Evolutionary conservation across 2,329 filamentous ascomycete genomes (phyloP), one percentile per base, ranked within the genome.

Genomic region (Aureobasidium sp.): DNA sequence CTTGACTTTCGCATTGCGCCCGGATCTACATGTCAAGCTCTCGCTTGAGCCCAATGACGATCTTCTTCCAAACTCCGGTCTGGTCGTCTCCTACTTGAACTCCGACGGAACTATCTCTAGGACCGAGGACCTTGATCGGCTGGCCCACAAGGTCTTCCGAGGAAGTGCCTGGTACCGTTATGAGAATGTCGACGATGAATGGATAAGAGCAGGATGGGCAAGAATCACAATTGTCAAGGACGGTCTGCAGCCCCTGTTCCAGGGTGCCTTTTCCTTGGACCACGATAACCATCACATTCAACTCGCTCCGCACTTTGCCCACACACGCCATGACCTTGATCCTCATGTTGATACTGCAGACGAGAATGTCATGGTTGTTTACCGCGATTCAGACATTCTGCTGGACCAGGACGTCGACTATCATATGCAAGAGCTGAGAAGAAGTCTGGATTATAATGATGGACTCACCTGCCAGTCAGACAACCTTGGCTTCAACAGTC

Each of bases 21-120:
- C 82, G 59, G 77, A 82, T 64, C 82, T 91, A 66, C 83, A 85
- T 67, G 80, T 97, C 69, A 90, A 91, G 66, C 82, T 99, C 58
- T 82, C 84, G 61, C 82, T 99, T 53, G 86, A 94, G 72, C 94
- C 94, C 4, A 97, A 97, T 72, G 85, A 96, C 77, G 90, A 97
- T 75, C 86, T 97, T 63, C 80, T 99, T 49, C 83, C 87, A 60
- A 82, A 91, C 17, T 45, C 53, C 35, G 86, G 88, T 68, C 88
- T 92, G 9, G 83, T 82, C 56, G 79, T 99, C 52, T 83, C 86
- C 42, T 87, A 91, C 70, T 74, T 96, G 45, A 85, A 81, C 60
- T 72, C 81, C 12, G 86, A 96, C 72, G 94, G 94, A 58, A 79
- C 81, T 53, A 75, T 96, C 40, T 78, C 76, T 56, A 77, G 78